phyloP scores from a whole-genome alignment of 495 filamentous ascomycete genomes.

The Xylaria scruposa region DNA sequence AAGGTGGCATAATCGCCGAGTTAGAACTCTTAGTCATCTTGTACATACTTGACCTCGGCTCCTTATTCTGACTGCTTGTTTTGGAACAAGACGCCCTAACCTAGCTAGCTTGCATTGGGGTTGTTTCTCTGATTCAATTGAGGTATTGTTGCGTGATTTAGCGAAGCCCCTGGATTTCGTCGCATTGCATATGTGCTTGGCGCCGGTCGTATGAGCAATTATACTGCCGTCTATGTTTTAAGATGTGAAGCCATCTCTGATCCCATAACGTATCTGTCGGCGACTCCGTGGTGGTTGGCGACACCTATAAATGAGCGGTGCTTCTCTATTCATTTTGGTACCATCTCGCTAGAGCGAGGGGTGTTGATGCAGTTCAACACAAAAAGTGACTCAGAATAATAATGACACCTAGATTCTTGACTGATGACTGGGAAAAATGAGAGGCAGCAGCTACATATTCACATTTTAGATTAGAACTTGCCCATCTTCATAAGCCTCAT shows the following conservation, averaged over 20 bases:
- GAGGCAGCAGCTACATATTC: not conserved
- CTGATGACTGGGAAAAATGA: not conserved
- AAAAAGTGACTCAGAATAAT: conserved; percentile 11
- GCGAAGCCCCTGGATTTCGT: conserved; percentile 12
- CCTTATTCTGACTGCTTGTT: not conserved
- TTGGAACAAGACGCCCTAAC: not conserved
- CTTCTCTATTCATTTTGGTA: conserved; percentile 15
- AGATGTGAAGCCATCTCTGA: conserved; percentile 7
- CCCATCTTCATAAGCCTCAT: not conserved
- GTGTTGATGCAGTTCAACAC: not conserved
- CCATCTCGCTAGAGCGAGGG: conserved; percentile 8
- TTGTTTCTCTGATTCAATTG: not conserved
- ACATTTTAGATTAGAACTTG: not conserved
- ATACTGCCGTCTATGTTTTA: not conserved
- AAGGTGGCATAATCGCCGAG: conserved; percentile 29
- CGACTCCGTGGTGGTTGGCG: not conserved
- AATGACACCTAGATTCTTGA: not conserved
- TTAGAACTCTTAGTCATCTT: conserved; percentile 15
- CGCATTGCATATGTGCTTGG: conserved; percentile 12
- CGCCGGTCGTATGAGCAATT: not conserved
- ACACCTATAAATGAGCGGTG: conserved; percentile 5
- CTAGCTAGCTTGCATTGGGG: not conserved
- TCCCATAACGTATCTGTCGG: conserved; percentile 10
- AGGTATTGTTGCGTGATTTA: not conserved
- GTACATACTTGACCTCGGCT: conserved; percentile 8